phyloP scores from a whole-genome alignment of 2,329 filamentous ascomycete genomes.

The Aspergillus sp. region DNA sequence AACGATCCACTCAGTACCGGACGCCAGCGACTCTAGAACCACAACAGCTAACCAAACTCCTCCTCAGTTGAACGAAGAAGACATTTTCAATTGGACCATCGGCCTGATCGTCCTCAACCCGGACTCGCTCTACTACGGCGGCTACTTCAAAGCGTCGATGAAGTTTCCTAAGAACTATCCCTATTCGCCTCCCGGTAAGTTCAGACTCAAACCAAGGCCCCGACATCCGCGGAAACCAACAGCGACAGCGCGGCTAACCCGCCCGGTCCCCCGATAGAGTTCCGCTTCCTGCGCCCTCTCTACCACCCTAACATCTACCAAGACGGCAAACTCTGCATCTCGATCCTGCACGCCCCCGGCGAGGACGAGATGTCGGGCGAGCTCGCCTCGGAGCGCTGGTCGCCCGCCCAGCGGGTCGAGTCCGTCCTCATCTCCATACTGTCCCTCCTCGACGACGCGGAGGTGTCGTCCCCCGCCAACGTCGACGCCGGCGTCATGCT shows the following conservation, averaged over 20 bases:
- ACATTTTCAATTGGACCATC: conserved; percentile 82
- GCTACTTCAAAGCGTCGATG: conserved; percentile 89
- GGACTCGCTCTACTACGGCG: conserved; percentile 87
- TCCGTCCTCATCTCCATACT: conserved; percentile 91
- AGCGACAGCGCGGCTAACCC: background rate
- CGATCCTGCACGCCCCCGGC: conserved; percentile 88
- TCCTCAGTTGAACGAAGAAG: conserved; percentile 69
- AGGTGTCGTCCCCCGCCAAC: conserved; percentile 90
- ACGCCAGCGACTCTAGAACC: no score
- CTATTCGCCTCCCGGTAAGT: conserved; percentile 69
- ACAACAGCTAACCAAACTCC: no score
- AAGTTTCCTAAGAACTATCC: conserved; percentile 86
- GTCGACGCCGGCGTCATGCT: conserved; percentile 88
- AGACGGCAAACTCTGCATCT: conserved; percentile 91
- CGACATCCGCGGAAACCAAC: no score
- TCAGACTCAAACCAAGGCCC: background rate
- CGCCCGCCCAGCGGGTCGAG: conserved; percentile 88
- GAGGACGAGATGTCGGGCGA: conserved; percentile 93
- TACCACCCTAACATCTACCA: conserved; percentile 93
- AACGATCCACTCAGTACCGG: background rate
- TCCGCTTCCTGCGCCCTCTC: conserved; percentile 77
- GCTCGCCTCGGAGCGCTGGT: conserved; percentile 86
- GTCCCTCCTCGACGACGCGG: conserved; percentile 86
- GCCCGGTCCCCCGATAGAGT: conserved; percentile 52
- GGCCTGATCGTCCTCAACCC: conserved; percentile 90